Evolutionary conservation across 495 filamentous ascomycete genomes (phyloP), one percentile per base, ranked within the genome.

Genomic region (Cercophora samala): DNA sequence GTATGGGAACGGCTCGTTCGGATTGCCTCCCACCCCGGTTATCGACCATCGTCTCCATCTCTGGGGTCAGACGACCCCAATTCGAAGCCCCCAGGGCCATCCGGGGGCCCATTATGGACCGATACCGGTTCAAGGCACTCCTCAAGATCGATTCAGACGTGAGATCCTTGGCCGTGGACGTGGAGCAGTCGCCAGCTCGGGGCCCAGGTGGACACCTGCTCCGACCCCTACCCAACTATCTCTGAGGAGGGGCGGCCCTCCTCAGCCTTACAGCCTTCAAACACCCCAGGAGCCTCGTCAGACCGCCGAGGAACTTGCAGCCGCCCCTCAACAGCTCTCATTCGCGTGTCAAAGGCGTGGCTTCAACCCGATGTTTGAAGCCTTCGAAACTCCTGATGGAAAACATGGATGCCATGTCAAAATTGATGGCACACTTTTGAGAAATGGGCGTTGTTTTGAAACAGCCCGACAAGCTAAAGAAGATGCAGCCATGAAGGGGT

Each of bases 321-420:
- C 25, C 26, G 60, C 60, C 0, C 42, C 37, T 5, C 15, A 26
- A 53, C 51, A 52, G 2, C 60, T 74, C 0, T 69, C 67, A 3
- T 26, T 32, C 3, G 71, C 66, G 67, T 79, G 77, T 52, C 76
- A 79, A 66, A 23, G 32, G 18, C 72, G 74, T 5, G 26, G 60
- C 22, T 79, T 78, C 64, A 79, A 78, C 58, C 76, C 75, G 3
- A 51, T 66, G 23, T 73, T 58, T 53, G 15, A 53, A 19, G 52
- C 32, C 37, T 4, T 4, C 2, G 2, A 0, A 18, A 23, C 17
- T 19, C 6, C 13, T 1, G 37, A 29, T 1, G 42, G 32, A 42
- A 67, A 55, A 26, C 68, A 32, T 23, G 53, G 21, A 0, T 73
- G 64, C 65, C n/a, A 56, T 19, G 66, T 73, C 21, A 62, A 18